Percentiles rank a stretch among this genome's conserved stretches.
Evolutionary conservation across 352 stramenopile genomes (phyloP).

Genomic region (Globisporangium okanoganense): DNA sequence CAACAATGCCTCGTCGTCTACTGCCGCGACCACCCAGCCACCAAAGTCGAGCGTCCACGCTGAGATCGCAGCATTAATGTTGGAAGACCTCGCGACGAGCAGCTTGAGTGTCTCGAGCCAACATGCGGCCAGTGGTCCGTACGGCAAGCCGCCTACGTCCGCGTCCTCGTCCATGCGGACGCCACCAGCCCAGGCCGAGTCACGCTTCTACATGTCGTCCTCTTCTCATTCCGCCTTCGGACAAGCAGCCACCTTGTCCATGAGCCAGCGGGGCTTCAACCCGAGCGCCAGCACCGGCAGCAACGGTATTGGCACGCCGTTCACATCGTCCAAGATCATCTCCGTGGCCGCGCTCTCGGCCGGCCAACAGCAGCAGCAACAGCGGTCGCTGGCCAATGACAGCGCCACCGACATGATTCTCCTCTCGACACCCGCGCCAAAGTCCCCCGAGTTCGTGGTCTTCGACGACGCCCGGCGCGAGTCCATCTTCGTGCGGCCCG

Average conservation of each 20-base stretch:
- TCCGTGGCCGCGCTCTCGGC: constrained; percentile 4
- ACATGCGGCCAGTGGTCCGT: background rate
- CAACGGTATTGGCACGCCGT: constrained; percentile 4
- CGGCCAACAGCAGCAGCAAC: constrained; percentile 4
- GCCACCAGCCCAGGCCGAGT: background rate
- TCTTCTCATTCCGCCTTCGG: background rate
- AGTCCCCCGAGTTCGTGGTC: constrained; percentile 36
- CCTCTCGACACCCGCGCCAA: constrained; percentile 12
- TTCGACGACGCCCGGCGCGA: constrained; percentile 32
- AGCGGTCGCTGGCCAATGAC: background rate
- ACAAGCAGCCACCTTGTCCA: background rate
- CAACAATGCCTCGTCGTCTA: background rate
- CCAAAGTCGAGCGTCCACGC: constrained; percentile 14
- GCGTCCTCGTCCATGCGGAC: background rate
- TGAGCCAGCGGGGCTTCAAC: background rate
- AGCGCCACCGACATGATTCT: constrained; percentile 28
- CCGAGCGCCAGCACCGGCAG: constrained; percentile 1
- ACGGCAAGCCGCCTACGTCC: constrained; percentile 9
- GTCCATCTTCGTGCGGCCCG: constrained; percentile 24
- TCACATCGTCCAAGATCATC: constrained; percentile 18
- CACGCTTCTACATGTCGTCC: background rate
- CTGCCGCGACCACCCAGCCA: background rate
- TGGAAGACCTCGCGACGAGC: constrained; percentile 9
- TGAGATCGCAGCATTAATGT: constrained; percentile 15
- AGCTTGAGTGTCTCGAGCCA: background rate